Conservation (phyloP, 208 protist species). For the Trypanosoma caninum region DNA sequence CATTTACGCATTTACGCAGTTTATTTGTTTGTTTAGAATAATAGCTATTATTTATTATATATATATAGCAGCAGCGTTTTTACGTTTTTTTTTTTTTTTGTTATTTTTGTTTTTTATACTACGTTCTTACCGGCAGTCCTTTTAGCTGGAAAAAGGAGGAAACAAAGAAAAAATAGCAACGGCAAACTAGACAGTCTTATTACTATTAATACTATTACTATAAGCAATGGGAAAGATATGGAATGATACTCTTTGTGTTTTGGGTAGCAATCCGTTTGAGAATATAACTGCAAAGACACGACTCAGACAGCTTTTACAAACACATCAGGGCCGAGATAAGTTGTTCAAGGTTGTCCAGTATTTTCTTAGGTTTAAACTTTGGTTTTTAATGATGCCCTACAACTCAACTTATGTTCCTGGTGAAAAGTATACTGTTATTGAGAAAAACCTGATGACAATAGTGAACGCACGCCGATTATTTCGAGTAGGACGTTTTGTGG, state of each 20-base stretch:
- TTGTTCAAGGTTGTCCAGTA: slow-evolving; percentile 90
- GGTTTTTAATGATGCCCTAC: slow-evolving; percentile 74
- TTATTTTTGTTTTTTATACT: slow-evolving; percentile 16
- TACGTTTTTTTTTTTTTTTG: slow-evolving; percentile 1
- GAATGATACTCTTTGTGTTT: slow-evolving; percentile 65
- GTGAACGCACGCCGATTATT: slow-evolving; percentile 87
- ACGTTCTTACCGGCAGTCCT: too few species aligned
- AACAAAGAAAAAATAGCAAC: neutral
- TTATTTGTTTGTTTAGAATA: too few species aligned
- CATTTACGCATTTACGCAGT: too few species aligned
- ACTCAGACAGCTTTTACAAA: slow-evolving; percentile 85
- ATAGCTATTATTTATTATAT: too few species aligned
- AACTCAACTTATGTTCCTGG: slow-evolving; percentile 75
- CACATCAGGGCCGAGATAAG: slow-evolving; percentile 88
- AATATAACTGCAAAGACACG: slow-evolving; percentile 85
- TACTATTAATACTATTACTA: too few species aligned
- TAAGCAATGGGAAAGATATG: too few species aligned
- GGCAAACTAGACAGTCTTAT: too few species aligned
- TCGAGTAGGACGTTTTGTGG: slow-evolving; percentile 84
- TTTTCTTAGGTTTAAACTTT: slow-evolving; percentile 75
- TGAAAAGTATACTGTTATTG: slow-evolving; percentile 66
- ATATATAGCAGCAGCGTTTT: too few species aligned
- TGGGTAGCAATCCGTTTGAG: slow-evolving; percentile 82
- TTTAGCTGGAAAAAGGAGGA: neutral
- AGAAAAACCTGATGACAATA: slow-evolving; percentile 90